A percentile compares a stretch with the other conserved stretches of the same genome.
Evolutionary conservation across 2,329 filamentous ascomycete genomes (phyloP).

Genomic region (Fusarium lateritium): DNA sequence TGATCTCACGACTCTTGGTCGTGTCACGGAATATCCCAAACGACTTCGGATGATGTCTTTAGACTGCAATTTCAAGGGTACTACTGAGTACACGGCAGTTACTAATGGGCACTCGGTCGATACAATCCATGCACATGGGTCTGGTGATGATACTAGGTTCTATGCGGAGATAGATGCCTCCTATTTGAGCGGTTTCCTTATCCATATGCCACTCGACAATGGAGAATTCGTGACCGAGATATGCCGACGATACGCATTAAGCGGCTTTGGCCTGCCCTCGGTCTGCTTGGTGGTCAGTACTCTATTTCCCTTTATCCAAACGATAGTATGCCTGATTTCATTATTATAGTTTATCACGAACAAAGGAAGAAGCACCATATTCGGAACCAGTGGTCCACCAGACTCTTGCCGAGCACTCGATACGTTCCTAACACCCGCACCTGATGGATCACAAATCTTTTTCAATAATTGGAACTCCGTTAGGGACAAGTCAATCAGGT

Average conservation of each 20-base stretch:
- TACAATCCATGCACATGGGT: slow-evolving; percentile 18
- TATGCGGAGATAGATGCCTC: slow-evolving; percentile 20
- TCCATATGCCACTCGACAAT: slow-evolving; percentile 31
- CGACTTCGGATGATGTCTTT: slow-evolving; percentile 22
- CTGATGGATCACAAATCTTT: slow-evolving; percentile 16
- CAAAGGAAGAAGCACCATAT: slow-evolving; percentile 23
- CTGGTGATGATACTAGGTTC: slow-evolving; percentile 5
- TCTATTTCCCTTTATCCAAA: too few relatives aligned
- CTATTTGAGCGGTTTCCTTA: slow-evolving; percentile 1
- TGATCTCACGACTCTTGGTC: slow-evolving; percentile 23
- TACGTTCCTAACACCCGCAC: slow-evolving; percentile 3
- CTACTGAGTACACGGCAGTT: slow-evolving; percentile 25
- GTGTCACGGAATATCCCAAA: slow-evolving; percentile 3
- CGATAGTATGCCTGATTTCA: too few relatives aligned
- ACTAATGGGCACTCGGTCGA: slow-evolving; percentile 1
- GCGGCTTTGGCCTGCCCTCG: neutral
- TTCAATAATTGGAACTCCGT: neutral
- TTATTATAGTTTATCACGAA: slow-evolving; percentile 22
- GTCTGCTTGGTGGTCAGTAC: slow-evolving; percentile 23
- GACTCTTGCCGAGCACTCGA: slow-evolving; percentile 23
- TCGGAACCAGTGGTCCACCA: slow-evolving; percentile 25
- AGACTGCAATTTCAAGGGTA: slow-evolving; percentile 14
- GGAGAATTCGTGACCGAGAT: slow-evolving; percentile 29
- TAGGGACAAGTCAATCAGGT: neutral
- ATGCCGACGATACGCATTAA: slow-evolving; percentile 21